Base-by-base conservation (phyloP, 2,329 filamentous ascomycete species). In the Sporothrix euskadiensis region DNA sequence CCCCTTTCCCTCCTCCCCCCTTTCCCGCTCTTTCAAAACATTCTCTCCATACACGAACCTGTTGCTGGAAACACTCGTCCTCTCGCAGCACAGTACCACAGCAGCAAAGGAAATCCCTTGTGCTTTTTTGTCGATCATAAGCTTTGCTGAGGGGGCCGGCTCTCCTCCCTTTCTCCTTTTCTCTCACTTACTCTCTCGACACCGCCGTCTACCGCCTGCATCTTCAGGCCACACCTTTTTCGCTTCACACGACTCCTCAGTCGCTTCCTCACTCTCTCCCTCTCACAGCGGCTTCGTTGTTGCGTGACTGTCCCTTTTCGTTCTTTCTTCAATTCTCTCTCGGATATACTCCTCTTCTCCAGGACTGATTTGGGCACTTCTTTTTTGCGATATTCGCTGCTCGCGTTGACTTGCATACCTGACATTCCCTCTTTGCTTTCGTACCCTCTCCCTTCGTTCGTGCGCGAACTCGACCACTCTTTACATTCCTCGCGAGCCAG, bases 41-140 rank as follows among this genome's bases (percentile, higher is more conserved):
- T 57, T 41, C 69, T 47, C 65, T 70, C 39, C 74, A 73, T 49
- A 63, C 69, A 65, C 69, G 32, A 41, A 56, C 70, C 75, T 69
- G 71, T 61, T 74, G 73, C 73, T 71, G 75, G 76, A 79, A 80
- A 80, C 78, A 77, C 74, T 76, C 74, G 69, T 74, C 72, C 74
- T 77, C 68, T 76, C 74, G 69, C 75, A 76, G 79, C 77, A 77
- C 75, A 49, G 44, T 6, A 49, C 2, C 44, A 12, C 44, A 52
- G 47, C 66, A 75, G 73, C 72, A 75, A 72, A 76, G 77, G 59
- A 72, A 52, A 71, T 69, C 61, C 57, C 59, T 54, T 35, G 78
- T 79, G 78, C 26, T 81, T 82, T 79, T 77, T 14, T 39, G 81
- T 79, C 80, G 81, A 83, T 83, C 81, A 78, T 77, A 77, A 75